A percentile compares a stretch with the other conserved stretches of the same genome.
These are phyloP conservation scores for Eucalyptus sp. DNA, from an alignment of 345 rosid species.

Conservation along the genomic window DNA sequence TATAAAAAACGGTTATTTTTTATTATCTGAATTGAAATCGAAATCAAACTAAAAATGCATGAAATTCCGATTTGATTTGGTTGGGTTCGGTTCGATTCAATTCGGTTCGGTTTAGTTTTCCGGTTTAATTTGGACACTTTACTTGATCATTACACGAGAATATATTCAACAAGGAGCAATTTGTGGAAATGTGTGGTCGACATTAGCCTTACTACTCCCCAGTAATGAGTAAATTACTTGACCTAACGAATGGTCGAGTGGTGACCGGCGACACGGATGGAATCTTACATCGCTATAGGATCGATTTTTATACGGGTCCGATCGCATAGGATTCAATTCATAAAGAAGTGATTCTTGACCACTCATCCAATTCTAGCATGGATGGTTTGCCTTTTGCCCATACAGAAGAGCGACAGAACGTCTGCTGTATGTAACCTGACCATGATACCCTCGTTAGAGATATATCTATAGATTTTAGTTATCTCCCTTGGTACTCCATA, in stretches of 20 bases:
- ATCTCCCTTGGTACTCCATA: neutral
- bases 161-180: neutral
- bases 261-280: neutral
- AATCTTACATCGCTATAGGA: neutral
- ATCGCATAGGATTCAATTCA: neutral
- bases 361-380: neutral
- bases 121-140: neutral
- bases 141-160: rapidly evolving
- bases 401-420: neutral
- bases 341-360: neutral
- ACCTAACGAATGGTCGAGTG: neutral
- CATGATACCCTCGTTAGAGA: neutral
- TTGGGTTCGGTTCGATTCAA: rapidly evolving
- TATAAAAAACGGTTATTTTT: no score
- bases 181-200: neutral
- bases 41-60: no score
- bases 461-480: neutral
- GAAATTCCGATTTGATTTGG: no score
- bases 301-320: neutral
- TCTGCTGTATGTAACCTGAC: neutral
- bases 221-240: neutral
- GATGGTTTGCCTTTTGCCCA: neutral
- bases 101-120: rapidly evolving
- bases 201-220: neutral
- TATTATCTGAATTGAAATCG: no score